Base-by-base conservation (phyloP, 352 stramenopile species). In the Phytopythium delawarense region DNA sequence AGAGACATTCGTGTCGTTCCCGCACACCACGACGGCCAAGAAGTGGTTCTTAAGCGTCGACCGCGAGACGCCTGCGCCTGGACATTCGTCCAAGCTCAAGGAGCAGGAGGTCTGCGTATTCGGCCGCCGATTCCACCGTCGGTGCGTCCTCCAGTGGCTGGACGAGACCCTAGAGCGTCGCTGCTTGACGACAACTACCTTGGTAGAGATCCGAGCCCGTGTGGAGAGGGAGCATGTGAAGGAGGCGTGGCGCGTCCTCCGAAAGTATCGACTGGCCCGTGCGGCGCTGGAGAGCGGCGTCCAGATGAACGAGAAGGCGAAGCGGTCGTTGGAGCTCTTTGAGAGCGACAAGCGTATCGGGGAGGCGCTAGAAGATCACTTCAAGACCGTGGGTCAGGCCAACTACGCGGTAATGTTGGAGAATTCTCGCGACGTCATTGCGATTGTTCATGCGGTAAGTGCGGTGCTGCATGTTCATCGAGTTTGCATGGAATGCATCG, bases 31-130 rank as follows among this genome's bases (percentile, higher is more conserved):
- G 3, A 73, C 74, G 4, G 81, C 81, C 13, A 88, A 90, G 58
- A 92, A 94, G 40, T 94, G 85, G 85, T 94, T 81, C 63, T 74
- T 94, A 2, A 77, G 67, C 59, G 52, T 76, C 8, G 61, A 66
- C 12, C 57, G 42, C 7, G n/a, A 12, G 8, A 12, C n/a, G 11
- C 15, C 20, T 2, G 12, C 4, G 13, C 1, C 48, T 54, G 21
- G 18, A 16, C 20, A 28, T 18, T 7, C n/a, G 20, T 28, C 44
- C n/a, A 15, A 49, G 12, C 51, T 39, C 20, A 70, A 60, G 21
- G 21, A 57, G 12, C 45, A 44, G 21, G 55, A 76, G 23, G 18
- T 72, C 32, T 92, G 83, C 64, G 60, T 83, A 7, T 92, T 91
- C 70, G 83, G 72, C 32, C 73, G 81, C 49, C 75, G 81, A 7